Percentiles rank a stretch among this genome's conserved stretches.
phyloP scores from a whole-genome alignment of 768 basidiomycete species.

The Leccinum boreale region DNA sequence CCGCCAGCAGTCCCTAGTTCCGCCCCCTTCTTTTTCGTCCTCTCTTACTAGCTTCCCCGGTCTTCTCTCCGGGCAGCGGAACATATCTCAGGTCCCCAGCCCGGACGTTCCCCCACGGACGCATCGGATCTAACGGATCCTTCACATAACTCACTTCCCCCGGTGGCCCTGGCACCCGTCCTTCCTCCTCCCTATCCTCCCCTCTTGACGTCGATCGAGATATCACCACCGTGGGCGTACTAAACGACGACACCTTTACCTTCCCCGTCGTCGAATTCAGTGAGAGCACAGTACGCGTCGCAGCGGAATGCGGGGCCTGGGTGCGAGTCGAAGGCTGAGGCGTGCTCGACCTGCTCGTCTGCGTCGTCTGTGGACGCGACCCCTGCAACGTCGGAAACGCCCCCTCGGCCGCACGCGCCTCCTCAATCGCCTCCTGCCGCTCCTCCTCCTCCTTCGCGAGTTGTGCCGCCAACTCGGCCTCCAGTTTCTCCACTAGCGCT shows the following conservation, averaged over 20 bases:
- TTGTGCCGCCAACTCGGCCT: conserved; percentile 41
- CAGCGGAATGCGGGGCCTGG: conserved; percentile 8
- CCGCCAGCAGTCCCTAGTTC: background rate
- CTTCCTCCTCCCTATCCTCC: conserved; percentile 35
- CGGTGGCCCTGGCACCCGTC: conserved; percentile 40
- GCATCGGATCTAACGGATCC: conserved; percentile 21
- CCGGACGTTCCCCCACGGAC: conserved; percentile 46
- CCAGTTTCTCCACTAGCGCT: conserved; percentile 42
- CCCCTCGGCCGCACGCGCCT: conserved; percentile 49
- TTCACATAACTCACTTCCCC: conserved; percentile 36
- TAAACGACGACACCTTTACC: conserved; percentile 54
- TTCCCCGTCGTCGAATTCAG: conserved; percentile 50
- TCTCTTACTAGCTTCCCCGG: background rate
- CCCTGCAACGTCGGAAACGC: conserved; percentile 56
- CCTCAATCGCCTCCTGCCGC: conserved; percentile 43
- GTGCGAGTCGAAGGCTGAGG: no score
- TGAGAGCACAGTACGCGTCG: conserved; percentile 59
- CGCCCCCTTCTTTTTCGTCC: conserved; percentile 1
- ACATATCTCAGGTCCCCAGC: conserved; percentile 36
- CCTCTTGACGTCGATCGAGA: conserved; percentile 36
- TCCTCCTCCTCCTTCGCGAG: conserved; percentile 48
- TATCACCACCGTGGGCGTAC: conserved; percentile 28
- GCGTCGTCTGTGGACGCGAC: background rate
- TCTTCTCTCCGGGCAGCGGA: conserved; percentile 21
- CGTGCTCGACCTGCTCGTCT: background rate